Base-by-base conservation (phyloP, 208 protist species). In the Trypanosoma rangeli region DNA sequence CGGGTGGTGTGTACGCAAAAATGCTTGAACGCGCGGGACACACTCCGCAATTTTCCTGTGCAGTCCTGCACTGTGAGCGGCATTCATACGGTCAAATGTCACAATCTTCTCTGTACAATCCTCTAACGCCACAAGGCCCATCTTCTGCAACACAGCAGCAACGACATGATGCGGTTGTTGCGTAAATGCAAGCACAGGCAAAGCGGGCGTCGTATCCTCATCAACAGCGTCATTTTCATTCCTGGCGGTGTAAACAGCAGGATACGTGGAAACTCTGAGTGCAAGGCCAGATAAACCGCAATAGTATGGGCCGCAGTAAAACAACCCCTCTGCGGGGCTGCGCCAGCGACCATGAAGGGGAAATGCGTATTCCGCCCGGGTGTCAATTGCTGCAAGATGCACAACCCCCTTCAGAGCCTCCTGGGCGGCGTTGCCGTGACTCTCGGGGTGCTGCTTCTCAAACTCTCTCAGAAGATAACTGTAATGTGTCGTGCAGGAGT, bases 281-380 rank as follows among this genome's bases (percentile, higher is more conserved):
- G 67, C 31, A 60, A 82, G 46, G 33, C 67, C 72, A 52, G n/a
- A 44, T 20, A 71, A 20, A 7, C 69, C 73, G 59, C 76, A 86
- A 57, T 84, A 86, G 16, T 73, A 68, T 20, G 79, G 76, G 33
- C 84, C 75, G 44, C 78, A 79, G 52, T 79, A 86, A 59, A 90
- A 84, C 8, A 94, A 55, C 3, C 80, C 84, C 13, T 76, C 71
- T 0, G 57, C 20, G 5, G 48, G 56, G 42, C 57, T n/a, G 44
- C 64, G 18, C 71, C 71, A 76, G 22, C 49, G 53, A 26, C 64
- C 71, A 39, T 28, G 13, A n/a, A 76, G 57, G 26, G 71, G 71
- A 53, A 76, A 76, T 26, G 66, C 28, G 48, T 65, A 66, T 37
- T 62, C 71, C 7, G 5, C 31, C 28, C 2, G 1, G 18, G 0